Evolutionary conservation across 768 basidiomycete genomes (phyloP), one percentile per base, ranked within the genome.

Genomic region (Tricholoma bakamatsutake): DNA sequence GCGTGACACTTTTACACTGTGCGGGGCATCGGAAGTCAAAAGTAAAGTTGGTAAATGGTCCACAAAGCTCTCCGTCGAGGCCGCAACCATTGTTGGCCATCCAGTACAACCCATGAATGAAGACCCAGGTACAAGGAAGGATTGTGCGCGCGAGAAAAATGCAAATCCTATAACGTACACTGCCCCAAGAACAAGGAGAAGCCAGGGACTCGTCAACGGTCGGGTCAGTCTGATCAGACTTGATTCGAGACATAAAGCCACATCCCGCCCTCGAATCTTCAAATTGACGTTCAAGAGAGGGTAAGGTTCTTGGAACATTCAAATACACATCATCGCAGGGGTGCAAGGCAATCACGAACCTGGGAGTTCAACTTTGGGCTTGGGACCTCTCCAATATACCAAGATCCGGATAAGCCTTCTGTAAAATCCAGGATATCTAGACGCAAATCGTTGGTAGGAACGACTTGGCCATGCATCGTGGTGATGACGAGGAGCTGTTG

Each of bases 1-100:
- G 72, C 43, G 85, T 79, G 43, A 86, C 81, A 21, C 69, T 70
- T 47, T 75, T 71, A 62, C 89, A 89, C 52, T 81, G 81, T 4
- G 89, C 85, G 4, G 90, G 91, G 66, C 91, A 95, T 12, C 92
- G 82, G 63, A 95, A 89, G 57, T 88, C 80, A 64, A 87, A 82
- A 7, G 79, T 76, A 4, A 76, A 67, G 57, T 82, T 75, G 48
- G 75, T 71, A 64, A 89, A 88, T 0, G 89, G 88, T 12, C 70
- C 74, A 66, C 91, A 94, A 2, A 66, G 57, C 39, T 69, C 61
- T 1, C 90, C 92, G 59, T 93, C 70, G 30, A 92, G 71, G 18
- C 91, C 90, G 60, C 91, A 93, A 10, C 79, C 80, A 61, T 83
- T 81, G 59, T 89, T 81, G 21, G 79, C 73, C 2, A 74, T 59